A percentile compares a stretch with the other conserved stretches of the same genome.
Evolutionary conservation across 192 early-diverging fungal genomes (phyloP).

Genomic region (Umbelopsis isabellina): DNA sequence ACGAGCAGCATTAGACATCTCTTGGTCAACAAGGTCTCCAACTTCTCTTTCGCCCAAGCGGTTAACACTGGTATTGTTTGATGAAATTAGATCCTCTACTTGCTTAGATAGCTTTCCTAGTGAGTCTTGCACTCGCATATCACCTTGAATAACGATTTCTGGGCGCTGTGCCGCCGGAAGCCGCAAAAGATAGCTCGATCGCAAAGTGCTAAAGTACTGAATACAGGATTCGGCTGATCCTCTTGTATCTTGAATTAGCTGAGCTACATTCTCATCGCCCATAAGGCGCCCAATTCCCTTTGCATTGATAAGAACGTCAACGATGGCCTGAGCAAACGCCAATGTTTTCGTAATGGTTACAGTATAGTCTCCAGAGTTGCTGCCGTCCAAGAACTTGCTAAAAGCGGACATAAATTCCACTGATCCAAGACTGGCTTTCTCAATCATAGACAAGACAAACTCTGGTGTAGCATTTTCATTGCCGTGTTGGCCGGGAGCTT

Average conservation of each 20-base stretch:
- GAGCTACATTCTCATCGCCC: slow-evolving; percentile 77
- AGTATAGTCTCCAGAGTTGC: slow-evolving; percentile 74
- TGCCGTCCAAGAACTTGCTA: slow-evolving; percentile 46
- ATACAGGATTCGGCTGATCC: slow-evolving; percentile 67
- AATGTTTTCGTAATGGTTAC: slow-evolving; percentile 82
- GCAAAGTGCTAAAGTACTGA: slow-evolving; percentile 86
- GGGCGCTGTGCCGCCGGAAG: slow-evolving; percentile 67
- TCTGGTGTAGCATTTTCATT: slow-evolving; percentile 90
- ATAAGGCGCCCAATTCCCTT: slow-evolving; percentile 90
- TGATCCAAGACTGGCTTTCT: slow-evolving; percentile 73
- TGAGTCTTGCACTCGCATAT: slow-evolving; percentile 75
- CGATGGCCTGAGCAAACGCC: slow-evolving; percentile 77
- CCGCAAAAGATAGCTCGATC: slow-evolving; percentile 72
- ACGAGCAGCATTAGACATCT: slow-evolving; percentile 89
- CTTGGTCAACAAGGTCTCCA: slow-evolving; percentile 88
- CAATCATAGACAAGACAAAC: slow-evolving; percentile 90
- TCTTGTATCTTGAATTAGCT: slow-evolving; percentile 73
- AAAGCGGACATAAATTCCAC: slow-evolving; percentile 63
- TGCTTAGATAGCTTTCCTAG: slow-evolving; percentile 73
- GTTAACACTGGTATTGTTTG: slow-evolving; percentile 56
- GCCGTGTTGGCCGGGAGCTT: slow-evolving; percentile 77
- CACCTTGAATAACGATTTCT: slow-evolving; percentile 73
- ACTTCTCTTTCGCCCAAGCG: slow-evolving; percentile 72
- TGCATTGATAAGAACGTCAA: slow-evolving; percentile 82
- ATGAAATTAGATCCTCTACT: slow-evolving; percentile 76